A percentile compares a stretch with the other conserved stretches of the same genome.
Conservation (phyloP, 228 moss, liverwort and hornwort genomes). For the Sphagnum fallax region DNA sequence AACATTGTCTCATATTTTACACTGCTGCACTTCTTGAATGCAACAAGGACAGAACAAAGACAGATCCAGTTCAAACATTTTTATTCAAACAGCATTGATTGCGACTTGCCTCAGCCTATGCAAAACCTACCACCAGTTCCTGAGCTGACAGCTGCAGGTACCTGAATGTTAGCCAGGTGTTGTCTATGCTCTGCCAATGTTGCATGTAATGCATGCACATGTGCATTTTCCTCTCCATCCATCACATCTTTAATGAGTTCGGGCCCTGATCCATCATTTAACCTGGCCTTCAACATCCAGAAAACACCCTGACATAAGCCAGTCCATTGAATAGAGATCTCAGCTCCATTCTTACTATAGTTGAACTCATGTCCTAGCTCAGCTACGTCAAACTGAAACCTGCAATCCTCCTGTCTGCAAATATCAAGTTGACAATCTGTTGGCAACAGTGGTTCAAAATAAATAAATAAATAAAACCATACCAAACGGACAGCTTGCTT, state of each 20-base stretch:
- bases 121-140: neutral
- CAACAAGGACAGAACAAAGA: no score
- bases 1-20: no score
- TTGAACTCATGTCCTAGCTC: no score
- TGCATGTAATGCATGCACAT: slow-evolving; percentile 78
- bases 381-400: no score
- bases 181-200: slow-evolving; percentile 84
- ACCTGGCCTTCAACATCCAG: slow-evolving; percentile 68
- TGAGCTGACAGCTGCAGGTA: slow-evolving; percentile 13
- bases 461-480: neutral
- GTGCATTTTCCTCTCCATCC: slow-evolving; percentile 56
- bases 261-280: slow-evolving; percentile 88
- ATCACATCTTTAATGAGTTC: slow-evolving; percentile 72
- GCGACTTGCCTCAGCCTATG: no score
- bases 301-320: neutral
- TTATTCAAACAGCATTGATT: no score
- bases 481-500: slow-evolving; percentile 95
- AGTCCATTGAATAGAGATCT: neutral
- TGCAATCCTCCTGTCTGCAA: no score
- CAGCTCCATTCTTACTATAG: neutral
- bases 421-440: no score
- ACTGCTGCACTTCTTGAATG: no score
- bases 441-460: no score
- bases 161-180: slow-evolving; percentile 81
- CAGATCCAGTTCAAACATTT: no score